These are phyloP conservation scores for Chrysanthemum seticuspe DNA, from an alignment of 129 eudicot genomes.

Conservation along the genomic window DNA sequence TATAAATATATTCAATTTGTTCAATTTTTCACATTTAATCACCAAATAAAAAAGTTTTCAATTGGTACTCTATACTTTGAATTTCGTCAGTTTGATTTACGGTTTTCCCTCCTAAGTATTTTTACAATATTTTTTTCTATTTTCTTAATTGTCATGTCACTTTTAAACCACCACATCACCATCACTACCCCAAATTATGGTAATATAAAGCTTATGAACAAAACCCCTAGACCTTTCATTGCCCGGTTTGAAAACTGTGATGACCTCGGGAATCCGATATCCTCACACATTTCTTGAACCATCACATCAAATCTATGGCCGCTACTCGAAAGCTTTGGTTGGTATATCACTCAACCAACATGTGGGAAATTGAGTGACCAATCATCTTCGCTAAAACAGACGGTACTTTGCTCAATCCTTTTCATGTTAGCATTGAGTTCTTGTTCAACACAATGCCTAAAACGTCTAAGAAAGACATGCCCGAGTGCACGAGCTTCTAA, in stretches of 20 bases:
- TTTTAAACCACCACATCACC: no score
- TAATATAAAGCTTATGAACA: no score
- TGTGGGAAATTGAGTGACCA: conserved; percentile 68
- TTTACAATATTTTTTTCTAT: no score
- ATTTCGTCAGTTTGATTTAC: no score
- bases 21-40: no score
- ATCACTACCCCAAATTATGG: no score
- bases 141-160: no score
- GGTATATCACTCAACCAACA: conserved; percentile 28
- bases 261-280: conserved; percentile 68
- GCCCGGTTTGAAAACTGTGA: conserved; percentile 60
- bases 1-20: no score
- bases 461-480: conserved; percentile 39
- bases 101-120: no score
- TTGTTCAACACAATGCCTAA: conserved; percentile 72
- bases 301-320: conserved; percentile 72
- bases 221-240: conserved; percentile 47
- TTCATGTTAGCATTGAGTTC: conserved; percentile 67
- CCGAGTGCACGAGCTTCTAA: no score
- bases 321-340: conserved; percentile 75
- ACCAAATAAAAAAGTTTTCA: no score
- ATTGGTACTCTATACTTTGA: no score
- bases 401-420: conserved; percentile 66
- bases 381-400: conserved; percentile 69
- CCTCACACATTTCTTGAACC: conserved; percentile 99